phyloP scores from a whole-genome alignment of 73 alveolate species.

The Tetrahymena elliotti region DNA sequence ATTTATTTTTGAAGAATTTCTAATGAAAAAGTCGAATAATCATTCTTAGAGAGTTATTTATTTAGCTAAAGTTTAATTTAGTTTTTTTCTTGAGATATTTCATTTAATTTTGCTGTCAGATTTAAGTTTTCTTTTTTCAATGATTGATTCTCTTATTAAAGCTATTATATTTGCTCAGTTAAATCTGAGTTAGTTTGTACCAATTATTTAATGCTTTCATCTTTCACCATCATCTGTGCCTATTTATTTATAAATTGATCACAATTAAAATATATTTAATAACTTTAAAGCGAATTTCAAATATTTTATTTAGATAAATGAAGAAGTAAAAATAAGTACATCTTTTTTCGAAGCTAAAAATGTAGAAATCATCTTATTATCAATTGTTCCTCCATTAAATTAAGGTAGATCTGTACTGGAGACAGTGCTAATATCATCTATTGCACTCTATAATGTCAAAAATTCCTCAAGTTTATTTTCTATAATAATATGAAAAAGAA shows the following conservation, averaged over 20 bases:
- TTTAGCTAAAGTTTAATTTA: neutral
- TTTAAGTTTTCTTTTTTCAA: neutral
- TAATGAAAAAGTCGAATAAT: neutral
- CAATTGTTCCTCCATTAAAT: neutral
- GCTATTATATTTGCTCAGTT: neutral
- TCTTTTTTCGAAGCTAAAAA: neutral
- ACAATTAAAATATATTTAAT: too few species aligned
- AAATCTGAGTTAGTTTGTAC: neutral
- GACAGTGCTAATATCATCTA: neutral
- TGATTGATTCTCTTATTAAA: neutral
- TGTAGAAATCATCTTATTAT: neutral
- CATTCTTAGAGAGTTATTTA: neutral
- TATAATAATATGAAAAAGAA: neutral
- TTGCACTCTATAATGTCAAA: neutral
- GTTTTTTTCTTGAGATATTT: neutral
- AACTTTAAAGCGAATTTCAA: neutral
- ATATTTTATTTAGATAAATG: neutral
- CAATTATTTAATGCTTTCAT: neutral
- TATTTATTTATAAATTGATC: neutral
- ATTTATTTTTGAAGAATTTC: neutral
- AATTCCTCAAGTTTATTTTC: neutral
- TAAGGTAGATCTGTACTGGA: neutral
- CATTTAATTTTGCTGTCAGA: neutral
- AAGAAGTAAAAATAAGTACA: neutral
- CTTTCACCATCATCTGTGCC: neutral